Conservation (phyloP, 805 yeast genomes). For the Saccharomycopsis oosterbeekiorum region DNA sequence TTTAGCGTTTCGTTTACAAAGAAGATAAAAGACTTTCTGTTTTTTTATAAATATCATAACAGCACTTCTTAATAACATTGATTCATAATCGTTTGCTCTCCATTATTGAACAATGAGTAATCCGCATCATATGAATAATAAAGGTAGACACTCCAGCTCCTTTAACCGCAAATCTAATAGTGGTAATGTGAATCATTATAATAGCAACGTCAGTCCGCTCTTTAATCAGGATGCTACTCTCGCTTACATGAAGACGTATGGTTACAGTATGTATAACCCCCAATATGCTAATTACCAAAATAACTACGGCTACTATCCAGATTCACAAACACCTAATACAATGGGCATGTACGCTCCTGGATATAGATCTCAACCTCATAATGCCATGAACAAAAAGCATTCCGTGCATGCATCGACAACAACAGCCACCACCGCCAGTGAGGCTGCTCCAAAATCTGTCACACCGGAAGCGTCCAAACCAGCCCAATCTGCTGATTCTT, state of each 20-base stretch:
- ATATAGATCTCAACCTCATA: slow-evolving; percentile 5
- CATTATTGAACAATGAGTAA: background rate
- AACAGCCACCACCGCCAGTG: background rate
- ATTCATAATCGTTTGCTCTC: background rate
- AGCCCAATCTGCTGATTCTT: background rate
- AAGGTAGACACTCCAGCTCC: background rate
- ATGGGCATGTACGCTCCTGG: slow-evolving; percentile 1
- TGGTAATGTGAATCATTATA: background rate
- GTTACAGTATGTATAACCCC: background rate
- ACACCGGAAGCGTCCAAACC: background rate
- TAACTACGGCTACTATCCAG: background rate
- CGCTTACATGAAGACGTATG: background rate
- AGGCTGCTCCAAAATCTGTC: background rate
- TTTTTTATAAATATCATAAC: too few species aligned
- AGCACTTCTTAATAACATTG: too few species aligned
- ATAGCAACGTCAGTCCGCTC: background rate
- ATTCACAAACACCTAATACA: background rate
- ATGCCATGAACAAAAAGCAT: background rate
- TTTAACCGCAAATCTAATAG: background rate
- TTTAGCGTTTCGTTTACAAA: too few species aligned
- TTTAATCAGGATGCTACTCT: slow-evolving; percentile 2
- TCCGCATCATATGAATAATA: background rate
- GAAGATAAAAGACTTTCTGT: too few species aligned
- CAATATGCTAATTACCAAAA: slow-evolving; percentile 3
- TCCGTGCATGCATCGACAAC: background rate